Base-by-base conservation (phyloP, 495 filamentous ascomycete genomes). In the Chaetomium cochliodes region DNA sequence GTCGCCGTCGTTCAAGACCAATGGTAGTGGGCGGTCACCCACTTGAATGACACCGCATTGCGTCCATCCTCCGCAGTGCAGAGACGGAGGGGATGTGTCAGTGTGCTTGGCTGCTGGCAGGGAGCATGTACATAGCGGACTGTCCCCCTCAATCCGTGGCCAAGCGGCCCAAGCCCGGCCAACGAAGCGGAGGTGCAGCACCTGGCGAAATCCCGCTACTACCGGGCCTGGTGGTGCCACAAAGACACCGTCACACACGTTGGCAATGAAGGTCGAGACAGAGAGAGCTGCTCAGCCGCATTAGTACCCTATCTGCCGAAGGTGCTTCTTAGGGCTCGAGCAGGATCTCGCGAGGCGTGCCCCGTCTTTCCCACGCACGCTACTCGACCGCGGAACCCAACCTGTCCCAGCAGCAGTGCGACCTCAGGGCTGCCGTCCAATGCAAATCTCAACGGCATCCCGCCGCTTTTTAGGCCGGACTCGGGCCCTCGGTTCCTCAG, bases 11-110 rank as follows among this genome's bases (percentile, higher is more conserved):
- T 6, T 12, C 20, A 5, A 25, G 16, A 5, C 53, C 33, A 56
- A 56, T 41, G 5, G 28, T 9, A 33, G 8, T n/a, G 52, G 12
- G 28, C 16, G 22, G 16, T 30, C 13, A n/a, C 2, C 46, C 46
- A 23, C 46, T 50, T 22, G 46, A 50, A 55, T 33, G 28, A 20
- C 52, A 55, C 52, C n/a, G 26, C 52, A 55, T 55, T 37, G 26
- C 52, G 15, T 37, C 18, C 49, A 47, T 52, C 49, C 49, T 26
- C 49, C 11, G 22, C 22, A 26, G 6, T 52, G 49, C 49, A 50
- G 46, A 20, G 11, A 52, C 22, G 49, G 51, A 9, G 51, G 51
- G 25, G 28, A 30, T 9, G 28, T 18, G 28, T 3, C 26, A 33
- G 51, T 7, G 12, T 33, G 26, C 18, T 54, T 54, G 51, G 5